phyloP scores from a whole-genome alignment of 805 yeast genomes.

The Starmera amethionina region DNA sequence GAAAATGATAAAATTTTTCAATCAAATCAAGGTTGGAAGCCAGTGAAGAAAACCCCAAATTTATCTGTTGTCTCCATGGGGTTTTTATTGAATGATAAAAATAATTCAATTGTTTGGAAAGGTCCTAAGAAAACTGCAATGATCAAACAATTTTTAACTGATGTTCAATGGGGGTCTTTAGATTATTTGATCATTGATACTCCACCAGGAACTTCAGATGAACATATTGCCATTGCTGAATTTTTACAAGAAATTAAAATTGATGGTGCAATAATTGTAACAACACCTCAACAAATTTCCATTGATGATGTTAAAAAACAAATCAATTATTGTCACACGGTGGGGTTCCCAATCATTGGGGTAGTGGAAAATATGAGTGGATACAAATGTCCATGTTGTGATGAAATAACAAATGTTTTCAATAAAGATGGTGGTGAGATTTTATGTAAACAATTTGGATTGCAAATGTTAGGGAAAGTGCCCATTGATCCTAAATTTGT shows the following conservation, averaged over 20 bases:
- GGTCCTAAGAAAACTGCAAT: conserved; percentile 98
- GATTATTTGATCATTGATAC: conserved; percentile 85
- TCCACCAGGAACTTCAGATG: conserved; percentile 98
- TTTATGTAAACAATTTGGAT: conserved; percentile 49
- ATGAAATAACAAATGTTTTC: conserved; percentile 86
- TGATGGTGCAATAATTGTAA: conserved; percentile 91
- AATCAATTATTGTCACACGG: conserved; percentile 84
- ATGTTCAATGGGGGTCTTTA: conserved; percentile 80
- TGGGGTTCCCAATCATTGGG: conserved; percentile 71
- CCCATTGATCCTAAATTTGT: conserved; percentile 94
- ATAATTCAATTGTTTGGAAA: conserved; percentile 93
- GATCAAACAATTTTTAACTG: conserved; percentile 87
- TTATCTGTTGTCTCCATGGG: conserved; percentile 81
- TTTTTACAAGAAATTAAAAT: conserved; percentile 37
- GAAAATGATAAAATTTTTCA: conserved; percentile 77
- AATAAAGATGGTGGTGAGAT: conserved; percentile 85
- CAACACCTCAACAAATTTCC: conserved; percentile 93
- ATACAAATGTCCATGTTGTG: conserved; percentile 87
- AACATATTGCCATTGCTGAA: conserved; percentile 94
- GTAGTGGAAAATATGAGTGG: conserved; percentile 96
- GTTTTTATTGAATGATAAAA: conserved; percentile 72
- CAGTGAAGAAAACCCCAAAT: conserved; percentile 39
- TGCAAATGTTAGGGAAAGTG: conserved; percentile 73
- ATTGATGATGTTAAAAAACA: conserved; percentile 93
- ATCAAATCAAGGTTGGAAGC: conserved; percentile 82